Evolutionary conservation across 2,329 filamentous ascomycete species (phyloP), one percentile per base, ranked within the genome.

Genomic region (Xylariaceae sp.): DNA sequence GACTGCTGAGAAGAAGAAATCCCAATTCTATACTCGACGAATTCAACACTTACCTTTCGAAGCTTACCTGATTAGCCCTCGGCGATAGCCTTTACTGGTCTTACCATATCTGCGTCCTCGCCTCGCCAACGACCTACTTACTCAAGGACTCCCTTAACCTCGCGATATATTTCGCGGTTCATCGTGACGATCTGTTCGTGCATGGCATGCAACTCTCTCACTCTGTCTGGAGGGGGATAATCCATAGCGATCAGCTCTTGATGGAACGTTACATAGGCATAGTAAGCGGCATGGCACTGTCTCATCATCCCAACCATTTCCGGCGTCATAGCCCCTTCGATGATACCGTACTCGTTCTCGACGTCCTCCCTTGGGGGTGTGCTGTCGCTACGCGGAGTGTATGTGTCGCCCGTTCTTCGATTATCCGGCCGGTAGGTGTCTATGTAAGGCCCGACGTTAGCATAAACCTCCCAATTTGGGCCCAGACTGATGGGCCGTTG

Each of bases 371-470:
- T 33, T 16, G 29, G 36, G 7, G 44, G 48, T 6, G 43, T 46
- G 14, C 24, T 16, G 21, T 24, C 26, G 7, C 26, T 26, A 11
- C 45, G 34, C 5, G 47, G 39, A 19, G 48, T 50, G 17, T 53
- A 53, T 28, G 52, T 47, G 29, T 59, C 47, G 6, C 29, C 8
- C 6, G 19, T 23, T 4, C 36, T 8, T 21, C 52, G 39, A 6
- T 16, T 11, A 11, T 43, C 19, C 33, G 59, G 59, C 4, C 59
- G 52, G 44, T 62, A 62, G 16, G 56, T 62, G 21, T 59, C 56
- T 56, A 56, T 11, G 31, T 56, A 62, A 16, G 59, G 59, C 6
- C 59, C 59, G 11, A 62, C 56, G 21, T 62, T 62, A 56, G 59
- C 59, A 47, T 59, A 19, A 16, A 41, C 7, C 23, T 56, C 33